Conservation (phyloP, 176 grass and related monocot species). For the Rhynchospora pubera region DNA sequence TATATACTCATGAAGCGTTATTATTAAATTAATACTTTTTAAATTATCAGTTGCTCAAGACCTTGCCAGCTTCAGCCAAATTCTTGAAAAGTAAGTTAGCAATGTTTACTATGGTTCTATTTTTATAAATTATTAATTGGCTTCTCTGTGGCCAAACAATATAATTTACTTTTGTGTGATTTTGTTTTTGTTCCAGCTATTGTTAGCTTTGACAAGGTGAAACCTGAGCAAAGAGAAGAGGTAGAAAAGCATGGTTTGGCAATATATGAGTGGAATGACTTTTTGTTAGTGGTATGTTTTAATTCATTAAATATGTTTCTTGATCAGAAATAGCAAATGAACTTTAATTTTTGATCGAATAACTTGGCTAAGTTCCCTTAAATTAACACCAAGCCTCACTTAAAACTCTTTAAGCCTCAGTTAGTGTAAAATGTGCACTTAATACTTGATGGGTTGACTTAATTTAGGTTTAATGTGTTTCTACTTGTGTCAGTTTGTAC, state of each 20-base stretch:
- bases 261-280: slow-evolving; percentile 85
- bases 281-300: slow-evolving; percentile 47
- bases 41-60: slow-evolving; percentile 71
- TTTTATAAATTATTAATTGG: not conserved
- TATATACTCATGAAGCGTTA: not conserved
- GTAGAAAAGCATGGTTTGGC: slow-evolving; percentile 57
- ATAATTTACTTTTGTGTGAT: not conserved
- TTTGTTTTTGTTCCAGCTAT: slow-evolving; percentile 53
- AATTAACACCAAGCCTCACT: not conserved
- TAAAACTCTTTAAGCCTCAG: not conserved
- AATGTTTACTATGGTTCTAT: not conserved
- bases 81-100: slow-evolving; percentile 69
- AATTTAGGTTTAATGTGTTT: not conserved
- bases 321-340: not conserved
- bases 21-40: not conserved
- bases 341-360: not conserved
- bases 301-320: slow-evolving; percentile 3
- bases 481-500: not conserved
- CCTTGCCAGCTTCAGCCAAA: slow-evolving; percentile 50
- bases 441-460: not conserved
- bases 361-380: not conserved
- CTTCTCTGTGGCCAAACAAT: slow-evolving; percentile 16
- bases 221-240: slow-evolving; percentile 57
- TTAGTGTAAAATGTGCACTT: not conserved
- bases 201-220: slow-evolving; percentile 89